Conservation (phyloP, 2,329 filamentous ascomycete species). For the Alternaria dauci region DNA sequence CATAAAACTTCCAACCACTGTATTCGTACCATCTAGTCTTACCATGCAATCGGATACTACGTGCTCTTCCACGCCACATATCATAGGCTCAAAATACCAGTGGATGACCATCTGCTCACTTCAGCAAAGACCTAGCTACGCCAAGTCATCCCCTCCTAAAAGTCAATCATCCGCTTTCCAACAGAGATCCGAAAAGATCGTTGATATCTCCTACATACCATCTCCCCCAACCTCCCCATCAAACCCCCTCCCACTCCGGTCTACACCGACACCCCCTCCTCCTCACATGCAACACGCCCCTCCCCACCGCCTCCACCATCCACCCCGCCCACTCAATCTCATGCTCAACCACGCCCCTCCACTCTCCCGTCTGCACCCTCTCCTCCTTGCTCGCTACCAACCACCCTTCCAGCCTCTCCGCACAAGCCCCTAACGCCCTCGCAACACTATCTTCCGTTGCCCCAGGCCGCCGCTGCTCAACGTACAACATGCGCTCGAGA, state of each 20-base stretch:
- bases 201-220: no score
- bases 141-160: no score
- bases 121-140: no score
- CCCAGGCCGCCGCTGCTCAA: conserved; percentile 10
- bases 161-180: no score
- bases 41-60: no score
- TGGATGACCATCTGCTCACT: no score
- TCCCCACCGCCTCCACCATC: conserved; percentile 34
- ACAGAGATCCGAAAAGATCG: no score
- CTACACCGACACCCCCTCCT: conserved; percentile 34
- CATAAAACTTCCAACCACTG: no score
- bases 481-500: conserved; percentile 35
- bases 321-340: conserved; percentile 43
- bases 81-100: no score
- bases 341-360: conserved; percentile 29
- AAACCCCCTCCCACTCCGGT: conserved; percentile 29
- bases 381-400: conserved; percentile 25
- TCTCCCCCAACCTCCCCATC: no score
- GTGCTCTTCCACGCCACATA: no score
- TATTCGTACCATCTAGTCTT: no score
- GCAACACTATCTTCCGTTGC: not conserved
- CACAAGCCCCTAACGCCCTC: conserved; percentile 10
- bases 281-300: conserved; percentile 44
- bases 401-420: conserved; percentile 28
- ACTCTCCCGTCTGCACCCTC: conserved; percentile 36